These are phyloP conservation scores for Yamadazyma trypodendri DNA, from an alignment of 1,139 yeast genomes.

Conservation along the genomic window DNA sequence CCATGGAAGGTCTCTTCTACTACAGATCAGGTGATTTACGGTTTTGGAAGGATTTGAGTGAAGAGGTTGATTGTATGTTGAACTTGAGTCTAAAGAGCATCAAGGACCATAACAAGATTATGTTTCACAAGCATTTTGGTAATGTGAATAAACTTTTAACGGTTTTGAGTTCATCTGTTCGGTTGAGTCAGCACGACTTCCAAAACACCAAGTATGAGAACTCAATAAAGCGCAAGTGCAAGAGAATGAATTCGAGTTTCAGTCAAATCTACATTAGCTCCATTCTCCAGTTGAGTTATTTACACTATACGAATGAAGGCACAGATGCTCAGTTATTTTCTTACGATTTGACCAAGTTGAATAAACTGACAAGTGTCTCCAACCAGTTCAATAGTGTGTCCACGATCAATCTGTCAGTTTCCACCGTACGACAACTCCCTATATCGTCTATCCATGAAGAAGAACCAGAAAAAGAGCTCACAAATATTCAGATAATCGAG, in stretches of 20 bases:
- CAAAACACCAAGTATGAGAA: conserved; percentile 42
- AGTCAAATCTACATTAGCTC: conserved; percentile 64
- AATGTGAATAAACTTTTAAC: conserved; percentile 49
- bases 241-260: conserved; percentile 50
- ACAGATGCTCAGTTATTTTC: conserved; percentile 32
- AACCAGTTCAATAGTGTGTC: conserved; percentile 17
- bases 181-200: conserved; percentile 53
- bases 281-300: conserved; percentile 47
- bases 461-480: conserved; percentile 11
- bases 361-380: conserved; percentile 25
- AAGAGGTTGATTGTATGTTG: conserved; percentile 44
- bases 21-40: conserved; percentile 55
- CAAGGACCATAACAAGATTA: conserved; percentile 45
- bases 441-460: conserved; percentile 10
- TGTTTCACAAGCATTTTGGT: conserved; percentile 53
- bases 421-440: conserved; percentile 25
- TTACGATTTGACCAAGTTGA: conserved; percentile 31
- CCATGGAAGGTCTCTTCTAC: conserved; percentile 49
- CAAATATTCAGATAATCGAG: conserved; percentile 38
- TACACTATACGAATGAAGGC: conserved; percentile 27
- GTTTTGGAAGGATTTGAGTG: conserved; percentile 56
- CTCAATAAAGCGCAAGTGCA: conserved; percentile 47
- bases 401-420: conserved; percentile 22
- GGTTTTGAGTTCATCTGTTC: conserved; percentile 48
- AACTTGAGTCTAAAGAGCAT: conserved; percentile 50